Base-by-base conservation (phyloP, 208 protist species). In the Crithidia sp. region DNA sequence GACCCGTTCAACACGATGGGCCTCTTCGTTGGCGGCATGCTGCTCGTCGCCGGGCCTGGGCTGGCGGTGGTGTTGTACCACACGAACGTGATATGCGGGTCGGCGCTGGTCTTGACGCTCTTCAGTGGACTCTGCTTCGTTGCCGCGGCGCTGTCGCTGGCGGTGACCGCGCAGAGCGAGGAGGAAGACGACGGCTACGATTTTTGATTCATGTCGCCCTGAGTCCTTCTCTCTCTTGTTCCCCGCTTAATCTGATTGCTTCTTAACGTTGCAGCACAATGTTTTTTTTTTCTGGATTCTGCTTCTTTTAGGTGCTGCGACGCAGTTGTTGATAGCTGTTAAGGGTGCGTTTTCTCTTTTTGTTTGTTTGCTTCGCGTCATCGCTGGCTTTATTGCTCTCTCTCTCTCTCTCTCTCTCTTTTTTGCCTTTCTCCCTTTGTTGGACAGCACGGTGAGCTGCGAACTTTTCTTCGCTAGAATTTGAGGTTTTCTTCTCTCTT, bases 11-110 rank as follows among this genome's bases (percentile, higher is more conserved):
- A 86, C 60, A 72, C 67, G 7, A 43, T 87, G 17, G 85, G 88
- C 2, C 74, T 90, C 47, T 96, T 96, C 58, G 10, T 93, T 4
- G 82, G 84, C 13, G 92, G 92, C 39, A 60, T 79, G n/a, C 55
- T 88, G n/a, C 54, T 84, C 19, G 74, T 82, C n/a, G 71, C 82
- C 7, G 89, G 87, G 5, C 92, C 92, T 13, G 79, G 81, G 14
- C 40, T 92, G 16, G 79, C 79, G 2, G 37, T 87, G 58, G 82
- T 96, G 44, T 49, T 94, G 44, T 92, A 87, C 70, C 85, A 92
- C 81, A 85, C 77, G 19, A 62, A 74, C 40, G 50, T 82, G 10
- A 89, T 93, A 39, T 75, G 74, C 17, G 71, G 76, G 2, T 49
- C 50, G 5, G 85, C 89, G 14, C 77, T 94, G 54, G 39, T 65